phyloP scores from a whole-genome alignment of 306 rosid species.

The Arachis hypogaea region DNA sequence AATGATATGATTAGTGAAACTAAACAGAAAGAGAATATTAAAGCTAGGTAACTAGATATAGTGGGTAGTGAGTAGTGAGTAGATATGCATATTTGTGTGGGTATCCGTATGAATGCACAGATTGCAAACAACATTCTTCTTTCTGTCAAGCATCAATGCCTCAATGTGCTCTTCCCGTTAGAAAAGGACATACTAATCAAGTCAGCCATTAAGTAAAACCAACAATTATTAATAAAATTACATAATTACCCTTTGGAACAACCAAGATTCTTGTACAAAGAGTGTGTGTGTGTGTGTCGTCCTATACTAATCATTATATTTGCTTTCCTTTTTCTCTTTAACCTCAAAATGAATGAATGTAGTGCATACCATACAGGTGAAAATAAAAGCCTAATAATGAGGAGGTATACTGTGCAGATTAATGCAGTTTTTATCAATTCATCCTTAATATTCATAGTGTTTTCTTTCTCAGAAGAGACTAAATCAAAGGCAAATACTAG shows the following conservation, averaged over 20 bases:
- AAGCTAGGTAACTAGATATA: no score
- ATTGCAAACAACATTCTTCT: constrained; percentile 44
- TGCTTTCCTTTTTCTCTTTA: constrained; percentile 39
- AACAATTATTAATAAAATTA: constrained; percentile 32
- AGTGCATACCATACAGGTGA: constrained; percentile 35
- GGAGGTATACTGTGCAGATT: no score
- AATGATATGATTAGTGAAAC: no score
- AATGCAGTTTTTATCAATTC: no score
- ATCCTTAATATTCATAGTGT: no score
- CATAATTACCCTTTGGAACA: constrained; percentile 62
- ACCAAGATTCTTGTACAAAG: constrained; percentile 87
- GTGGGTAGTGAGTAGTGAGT: not conserved
- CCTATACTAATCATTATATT: constrained; percentile 68
- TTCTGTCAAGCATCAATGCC: constrained; percentile 43
- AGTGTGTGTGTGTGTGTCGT: constrained; percentile 42
- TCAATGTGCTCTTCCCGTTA: constrained; percentile 32
- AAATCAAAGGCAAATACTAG: no score
- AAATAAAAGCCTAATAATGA: constrained; percentile 23
- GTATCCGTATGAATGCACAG: constrained; percentile 26
- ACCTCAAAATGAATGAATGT: constrained; percentile 46
- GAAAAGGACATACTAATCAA: constrained; percentile 49
- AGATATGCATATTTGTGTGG: constrained; percentile 2
- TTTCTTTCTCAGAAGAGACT: no score
- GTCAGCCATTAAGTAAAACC: constrained; percentile 40
- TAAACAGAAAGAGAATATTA: no score